Evolutionary conservation across 805 yeast species (phyloP).

Genomic region (Suhomyces tanzawaensis): DNA sequence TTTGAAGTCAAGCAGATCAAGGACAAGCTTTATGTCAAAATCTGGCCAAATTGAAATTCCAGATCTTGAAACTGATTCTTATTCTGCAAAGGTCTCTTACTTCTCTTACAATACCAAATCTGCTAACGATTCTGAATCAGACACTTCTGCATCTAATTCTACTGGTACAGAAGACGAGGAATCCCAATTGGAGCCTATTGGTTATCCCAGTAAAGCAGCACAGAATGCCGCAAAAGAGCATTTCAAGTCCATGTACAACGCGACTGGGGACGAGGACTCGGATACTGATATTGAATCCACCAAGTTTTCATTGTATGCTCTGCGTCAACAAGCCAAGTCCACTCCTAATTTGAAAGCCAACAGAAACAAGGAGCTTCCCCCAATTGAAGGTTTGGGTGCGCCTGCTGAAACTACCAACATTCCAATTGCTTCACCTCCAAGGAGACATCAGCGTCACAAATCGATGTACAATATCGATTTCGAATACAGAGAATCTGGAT

Average conservation of each 20-base stretch:
- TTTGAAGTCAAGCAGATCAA: conserved; percentile 8
- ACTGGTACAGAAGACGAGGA: background rate
- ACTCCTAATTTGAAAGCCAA: conserved; percentile 17
- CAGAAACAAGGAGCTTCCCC: conserved; percentile 3
- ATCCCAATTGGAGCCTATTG: conserved; percentile 31
- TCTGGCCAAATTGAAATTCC: conserved; percentile 44
- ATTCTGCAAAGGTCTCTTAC: conserved; percentile 4
- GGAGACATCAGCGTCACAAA: conserved; percentile 37
- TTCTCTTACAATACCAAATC: conserved; percentile 21
- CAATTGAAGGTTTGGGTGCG: conserved; percentile 2
- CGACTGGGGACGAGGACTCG: conserved; percentile 20
- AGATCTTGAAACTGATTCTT: conserved; percentile 26
- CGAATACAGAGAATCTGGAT: conserved; percentile 4
- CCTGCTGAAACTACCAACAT: background rate
- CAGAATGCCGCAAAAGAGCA: conserved; percentile 26
- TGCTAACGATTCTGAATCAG: conserved; percentile 25
- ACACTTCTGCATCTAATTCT: conserved; percentile 6
- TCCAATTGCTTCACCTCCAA: conserved; percentile 9
- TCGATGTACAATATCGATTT: conserved; percentile 36
- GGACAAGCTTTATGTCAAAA: conserved; percentile 8
- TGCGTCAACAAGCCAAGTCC: conserved; percentile 17
- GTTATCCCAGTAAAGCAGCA: conserved; percentile 34
- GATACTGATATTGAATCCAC: conserved; percentile 34
- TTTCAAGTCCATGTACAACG: conserved; percentile 19
- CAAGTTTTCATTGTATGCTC: conserved; percentile 16